phyloP scores from a whole-genome alignment of 116 monocot species.

The Iris pallida region DNA sequence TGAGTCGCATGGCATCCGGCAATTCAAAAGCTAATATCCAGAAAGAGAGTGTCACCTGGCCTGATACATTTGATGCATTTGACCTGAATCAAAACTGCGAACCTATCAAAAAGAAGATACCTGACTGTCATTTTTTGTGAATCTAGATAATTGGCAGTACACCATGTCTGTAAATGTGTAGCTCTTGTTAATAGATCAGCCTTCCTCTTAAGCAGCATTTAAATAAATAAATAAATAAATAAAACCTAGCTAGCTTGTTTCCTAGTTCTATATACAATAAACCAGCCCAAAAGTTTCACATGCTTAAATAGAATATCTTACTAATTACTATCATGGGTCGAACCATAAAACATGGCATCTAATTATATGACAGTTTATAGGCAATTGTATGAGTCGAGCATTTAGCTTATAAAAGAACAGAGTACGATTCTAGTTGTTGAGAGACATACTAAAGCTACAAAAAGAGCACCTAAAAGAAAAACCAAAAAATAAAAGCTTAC shows the following conservation, averaged over 20 bases:
- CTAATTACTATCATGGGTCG: neutral
- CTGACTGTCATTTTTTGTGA: neutral
- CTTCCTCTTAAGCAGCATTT: neutral
- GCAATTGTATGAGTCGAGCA: too few species aligned
- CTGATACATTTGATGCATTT: conserved; percentile 80
- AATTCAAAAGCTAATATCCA: conserved; percentile 1
- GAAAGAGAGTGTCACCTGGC: conserved; percentile 43
- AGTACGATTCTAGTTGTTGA: too few species aligned
- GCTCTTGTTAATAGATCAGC: neutral
- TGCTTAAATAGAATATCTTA: neutral
- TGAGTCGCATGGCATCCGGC: neutral
- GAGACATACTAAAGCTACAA: too few species aligned
- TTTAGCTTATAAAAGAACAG: too few species aligned
- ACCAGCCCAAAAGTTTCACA: neutral
- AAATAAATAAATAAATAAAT: too few species aligned
- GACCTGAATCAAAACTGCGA: conserved; percentile 47
- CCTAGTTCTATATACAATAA: neutral
- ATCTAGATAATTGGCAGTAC: neutral
- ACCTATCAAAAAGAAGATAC: conserved; percentile 44
- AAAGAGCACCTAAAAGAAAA: neutral
- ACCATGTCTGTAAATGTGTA: neutral
- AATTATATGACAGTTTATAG: neutral
- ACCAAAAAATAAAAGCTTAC: conserved; percentile 23
- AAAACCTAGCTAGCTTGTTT: neutral
- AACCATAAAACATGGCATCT: too few species aligned